Conservation (phyloP, 2,329 filamentous ascomycete genomes). For the Drechslera avenae region DNA sequence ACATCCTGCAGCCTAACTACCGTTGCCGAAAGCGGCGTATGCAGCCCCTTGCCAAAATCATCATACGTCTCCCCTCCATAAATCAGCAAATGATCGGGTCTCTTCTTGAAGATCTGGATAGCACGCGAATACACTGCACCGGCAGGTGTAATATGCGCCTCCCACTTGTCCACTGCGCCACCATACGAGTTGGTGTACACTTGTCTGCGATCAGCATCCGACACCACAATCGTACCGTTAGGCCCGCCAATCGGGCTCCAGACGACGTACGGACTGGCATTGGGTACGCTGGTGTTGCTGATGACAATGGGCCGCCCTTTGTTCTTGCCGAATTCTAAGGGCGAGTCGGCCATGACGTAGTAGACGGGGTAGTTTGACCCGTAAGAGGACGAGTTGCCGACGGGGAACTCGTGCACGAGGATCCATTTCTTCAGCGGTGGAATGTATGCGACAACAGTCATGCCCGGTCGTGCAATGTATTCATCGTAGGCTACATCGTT, state of each 20-base stretch:
- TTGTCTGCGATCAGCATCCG: slow-evolving; percentile 21
- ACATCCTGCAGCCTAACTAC: slow-evolving; percentile 14
- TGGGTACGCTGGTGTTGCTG: slow-evolving; percentile 24
- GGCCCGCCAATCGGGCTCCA: slow-evolving; percentile 30
- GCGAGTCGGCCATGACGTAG: slow-evolving; percentile 27
- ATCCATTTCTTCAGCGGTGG: slow-evolving; percentile 30
- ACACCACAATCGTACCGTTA: slow-evolving; percentile 29
- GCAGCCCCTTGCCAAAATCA: slow-evolving; percentile 10
- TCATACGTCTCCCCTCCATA: slow-evolving; percentile 28
- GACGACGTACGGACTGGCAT: slow-evolving; percentile 26
- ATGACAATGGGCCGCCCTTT: slow-evolving; percentile 23
- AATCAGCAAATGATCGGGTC: slow-evolving; percentile 21
- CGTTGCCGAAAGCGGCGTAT: slow-evolving; percentile 21
- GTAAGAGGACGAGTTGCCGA: slow-evolving; percentile 20
- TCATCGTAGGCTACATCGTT: slow-evolving; percentile 28
- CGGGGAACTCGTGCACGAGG: slow-evolving; percentile 26
- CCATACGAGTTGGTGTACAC: slow-evolving; percentile 26
- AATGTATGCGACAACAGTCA: slow-evolving; percentile 29
- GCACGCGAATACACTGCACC: slow-evolving; percentile 24
- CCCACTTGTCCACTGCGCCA: slow-evolving; percentile 25
- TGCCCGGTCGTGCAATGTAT: slow-evolving; percentile 28
- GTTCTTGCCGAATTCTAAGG: slow-evolving; percentile 21
- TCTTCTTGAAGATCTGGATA: slow-evolving; percentile 24
- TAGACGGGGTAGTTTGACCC: slow-evolving; percentile 30
- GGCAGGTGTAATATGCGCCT: slow-evolving; percentile 25